Conservation (phyloP, 768 basidiomycete species). For the Solioccasus polychromus region DNA sequence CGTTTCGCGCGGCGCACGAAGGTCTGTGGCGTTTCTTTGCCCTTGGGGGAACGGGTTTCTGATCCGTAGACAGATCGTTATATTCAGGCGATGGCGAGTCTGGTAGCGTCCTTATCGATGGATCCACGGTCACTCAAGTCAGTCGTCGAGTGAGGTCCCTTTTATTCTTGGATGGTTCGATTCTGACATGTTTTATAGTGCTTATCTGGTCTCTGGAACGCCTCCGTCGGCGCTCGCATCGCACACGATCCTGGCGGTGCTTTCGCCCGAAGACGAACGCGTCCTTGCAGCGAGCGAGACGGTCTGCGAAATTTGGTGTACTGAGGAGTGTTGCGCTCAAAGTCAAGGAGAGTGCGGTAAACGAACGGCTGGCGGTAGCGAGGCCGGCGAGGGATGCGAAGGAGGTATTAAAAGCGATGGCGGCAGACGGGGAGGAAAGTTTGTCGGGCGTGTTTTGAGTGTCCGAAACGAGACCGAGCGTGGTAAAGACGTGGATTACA, state of each 20-base stretch:
- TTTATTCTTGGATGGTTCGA: too few relatives aligned
- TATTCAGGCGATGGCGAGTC: slow-evolving; percentile 55
- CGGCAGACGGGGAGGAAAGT: slow-evolving; percentile 21
- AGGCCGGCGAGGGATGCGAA: slow-evolving; percentile 81
- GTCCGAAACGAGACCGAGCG: too few relatives aligned
- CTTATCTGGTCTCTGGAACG: slow-evolving; percentile 65
- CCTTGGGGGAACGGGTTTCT: neutral
- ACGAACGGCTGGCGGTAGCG: slow-evolving; percentile 68
- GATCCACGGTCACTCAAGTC: slow-evolving; percentile 62
- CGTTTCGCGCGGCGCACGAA: slow-evolving; percentile 70
- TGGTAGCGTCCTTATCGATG: slow-evolving; percentile 62
- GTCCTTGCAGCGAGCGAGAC: slow-evolving; percentile 25
- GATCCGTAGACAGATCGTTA: slow-evolving; percentile 54
- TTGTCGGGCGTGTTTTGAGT: slow-evolving; percentile 29
- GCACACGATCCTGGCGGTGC: slow-evolving; percentile 54
- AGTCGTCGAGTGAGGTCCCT: slow-evolving; percentile 58
- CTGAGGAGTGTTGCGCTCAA: slow-evolving; percentile 69
- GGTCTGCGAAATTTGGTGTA: slow-evolving; percentile 64
- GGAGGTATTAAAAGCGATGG: slow-evolving; percentile 54
- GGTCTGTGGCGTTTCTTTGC: too few relatives aligned
- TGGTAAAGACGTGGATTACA: too few relatives aligned
- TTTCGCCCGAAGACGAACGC: slow-evolving; percentile 37
- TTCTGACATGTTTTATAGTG: slow-evolving; percentile 32
- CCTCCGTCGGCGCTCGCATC: slow-evolving; percentile 63
- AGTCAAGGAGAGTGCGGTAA: slow-evolving; percentile 62